Conservation (phyloP, 139 green algal genomes). For the Axilococcus clingmanii region DNA sequence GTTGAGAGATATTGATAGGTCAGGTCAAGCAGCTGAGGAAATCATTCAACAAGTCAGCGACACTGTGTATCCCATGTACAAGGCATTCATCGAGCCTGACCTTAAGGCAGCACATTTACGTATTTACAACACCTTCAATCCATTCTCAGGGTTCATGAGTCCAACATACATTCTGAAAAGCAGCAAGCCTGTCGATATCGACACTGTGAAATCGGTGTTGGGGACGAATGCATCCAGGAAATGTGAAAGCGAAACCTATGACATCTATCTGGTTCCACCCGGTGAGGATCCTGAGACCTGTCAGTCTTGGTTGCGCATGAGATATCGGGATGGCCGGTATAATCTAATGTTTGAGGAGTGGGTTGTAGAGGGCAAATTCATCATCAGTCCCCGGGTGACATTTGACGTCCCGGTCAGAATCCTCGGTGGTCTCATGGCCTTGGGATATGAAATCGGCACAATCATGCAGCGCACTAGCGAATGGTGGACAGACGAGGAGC, state of each 20-base stretch:
- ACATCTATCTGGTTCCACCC: constrained; percentile 93
- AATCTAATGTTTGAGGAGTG: constrained; percentile 97
- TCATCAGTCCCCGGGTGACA: constrained; percentile 89
- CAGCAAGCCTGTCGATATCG: constrained; percentile 18
- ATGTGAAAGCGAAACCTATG: constrained; percentile 49
- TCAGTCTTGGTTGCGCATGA: constrained; percentile 92
- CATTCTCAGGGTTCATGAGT: constrained; percentile 92
- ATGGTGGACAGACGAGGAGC: constrained; percentile 17
- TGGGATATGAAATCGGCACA: constrained; percentile 91
- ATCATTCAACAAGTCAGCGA: constrained; percentile 92
- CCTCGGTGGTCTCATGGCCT: constrained; percentile 92
- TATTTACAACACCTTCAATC: constrained; percentile 96
- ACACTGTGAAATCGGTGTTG: not conserved
- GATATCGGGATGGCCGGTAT: constrained; percentile 91
- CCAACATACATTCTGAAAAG: constrained; percentile 94
- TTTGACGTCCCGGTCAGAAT: constrained; percentile 92
- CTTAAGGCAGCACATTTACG: constrained; percentile 82
- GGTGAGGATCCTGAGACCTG: constrained; percentile 91
- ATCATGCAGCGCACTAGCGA: constrained; percentile 75
- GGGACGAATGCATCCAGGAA: constrained; percentile 3
- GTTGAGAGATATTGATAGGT: constrained; percentile 87
- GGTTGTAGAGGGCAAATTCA: constrained; percentile 85
- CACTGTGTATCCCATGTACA: constrained; percentile 98
- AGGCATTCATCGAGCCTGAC: constrained; percentile 96
- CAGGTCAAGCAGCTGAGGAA: constrained; percentile 76